Evolutionary conservation across 768 basidiomycete species (phyloP).

Genomic region (Lactifluus hygrophoroides): DNA sequence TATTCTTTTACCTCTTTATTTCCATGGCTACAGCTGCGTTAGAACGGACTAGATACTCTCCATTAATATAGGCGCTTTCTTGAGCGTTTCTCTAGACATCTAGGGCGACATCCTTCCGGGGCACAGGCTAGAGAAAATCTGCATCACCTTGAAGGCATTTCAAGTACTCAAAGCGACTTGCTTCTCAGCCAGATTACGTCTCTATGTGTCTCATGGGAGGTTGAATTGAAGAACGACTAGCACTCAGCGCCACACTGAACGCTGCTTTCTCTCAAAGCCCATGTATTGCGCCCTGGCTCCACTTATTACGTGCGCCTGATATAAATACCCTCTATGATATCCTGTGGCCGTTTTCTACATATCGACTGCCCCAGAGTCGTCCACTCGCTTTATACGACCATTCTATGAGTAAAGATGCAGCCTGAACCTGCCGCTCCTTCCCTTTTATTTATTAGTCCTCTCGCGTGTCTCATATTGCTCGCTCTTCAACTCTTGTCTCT

Average conservation of each 20-base stretch:
- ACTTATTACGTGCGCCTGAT: not conserved
- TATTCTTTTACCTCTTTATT: not conserved
- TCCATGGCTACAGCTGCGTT: not conserved
- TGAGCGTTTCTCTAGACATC: not conserved
- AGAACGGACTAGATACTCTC: not conserved
- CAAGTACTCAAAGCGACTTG: not conserved
- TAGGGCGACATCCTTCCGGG: not conserved
- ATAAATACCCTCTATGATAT: not conserved
- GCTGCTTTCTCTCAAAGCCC: not conserved
- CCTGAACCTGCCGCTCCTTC: conserved; percentile 12
- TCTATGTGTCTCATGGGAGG: not conserved
- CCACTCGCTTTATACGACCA: not conserved
- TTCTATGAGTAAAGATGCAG: conserved; percentile 1
- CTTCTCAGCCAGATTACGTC: conserved; percentile 17
- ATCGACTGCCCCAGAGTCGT: conserved; percentile 4
- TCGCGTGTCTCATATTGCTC: conserved; percentile 3
- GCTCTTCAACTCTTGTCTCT: not conserved
- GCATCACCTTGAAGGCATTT: not conserved
- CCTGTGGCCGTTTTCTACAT: not conserved
- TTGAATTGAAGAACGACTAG: not conserved
- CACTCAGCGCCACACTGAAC: not conserved
- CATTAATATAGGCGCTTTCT: not conserved
- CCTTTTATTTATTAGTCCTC: conserved; percentile 9
- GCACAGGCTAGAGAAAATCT: not conserved
- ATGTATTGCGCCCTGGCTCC: not conserved